Percentiles rank a stretch among this genome's conserved stretches.
Evolutionary conservation across 2,329 filamentous ascomycete genomes (phyloP).

Genomic region (Tricladium varicosporioides): DNA sequence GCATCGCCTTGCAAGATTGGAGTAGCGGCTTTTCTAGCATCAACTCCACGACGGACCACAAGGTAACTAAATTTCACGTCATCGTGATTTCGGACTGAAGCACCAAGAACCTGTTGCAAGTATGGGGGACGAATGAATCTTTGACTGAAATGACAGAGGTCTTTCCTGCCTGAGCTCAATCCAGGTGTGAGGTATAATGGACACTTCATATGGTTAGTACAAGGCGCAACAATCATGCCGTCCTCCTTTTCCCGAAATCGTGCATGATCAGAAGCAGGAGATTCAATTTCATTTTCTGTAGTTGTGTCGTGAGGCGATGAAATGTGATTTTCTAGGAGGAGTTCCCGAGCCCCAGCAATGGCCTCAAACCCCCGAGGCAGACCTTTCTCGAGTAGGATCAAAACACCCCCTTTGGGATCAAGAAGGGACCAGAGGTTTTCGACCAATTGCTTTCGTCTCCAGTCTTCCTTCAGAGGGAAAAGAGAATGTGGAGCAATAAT

Average conservation of each 20-base stretch:
- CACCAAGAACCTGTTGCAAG: constrained; percentile 72
- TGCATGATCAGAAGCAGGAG: constrained; percentile 19
- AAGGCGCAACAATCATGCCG: constrained; percentile 69
- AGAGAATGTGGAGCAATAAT: constrained; percentile 87
- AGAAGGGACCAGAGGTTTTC: constrained; percentile 89
- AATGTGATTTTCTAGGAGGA: constrained; percentile 75
- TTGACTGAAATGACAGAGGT: constrained; percentile 89
- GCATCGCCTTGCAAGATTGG: constrained; percentile 49
- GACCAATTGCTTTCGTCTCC: constrained; percentile 72
- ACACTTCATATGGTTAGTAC: constrained; percentile 84
- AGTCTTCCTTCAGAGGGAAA: constrained; percentile 72
- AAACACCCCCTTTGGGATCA: constrained; percentile 78
- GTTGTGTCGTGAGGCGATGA: constrained; percentile 53
- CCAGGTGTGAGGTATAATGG: constrained; percentile 83
- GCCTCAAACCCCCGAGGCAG: constrained; percentile 90
- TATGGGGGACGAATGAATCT: constrained; percentile 82
- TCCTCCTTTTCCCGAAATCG: constrained; percentile 46
- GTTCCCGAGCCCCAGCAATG: constrained; percentile 78
- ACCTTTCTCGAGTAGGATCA: constrained; percentile 88
- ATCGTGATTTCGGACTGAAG: constrained; percentile 74
- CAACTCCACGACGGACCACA: constrained; percentile 73
- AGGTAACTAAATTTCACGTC: constrained; percentile 91
- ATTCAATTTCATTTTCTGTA: constrained; percentile 35
- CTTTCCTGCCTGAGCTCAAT: constrained; percentile 70
- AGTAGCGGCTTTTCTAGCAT: constrained; percentile 41